Evolutionary conservation across 2,329 filamentous ascomycete species (phyloP).

Genomic region (Sclerotinia minor): DNA sequence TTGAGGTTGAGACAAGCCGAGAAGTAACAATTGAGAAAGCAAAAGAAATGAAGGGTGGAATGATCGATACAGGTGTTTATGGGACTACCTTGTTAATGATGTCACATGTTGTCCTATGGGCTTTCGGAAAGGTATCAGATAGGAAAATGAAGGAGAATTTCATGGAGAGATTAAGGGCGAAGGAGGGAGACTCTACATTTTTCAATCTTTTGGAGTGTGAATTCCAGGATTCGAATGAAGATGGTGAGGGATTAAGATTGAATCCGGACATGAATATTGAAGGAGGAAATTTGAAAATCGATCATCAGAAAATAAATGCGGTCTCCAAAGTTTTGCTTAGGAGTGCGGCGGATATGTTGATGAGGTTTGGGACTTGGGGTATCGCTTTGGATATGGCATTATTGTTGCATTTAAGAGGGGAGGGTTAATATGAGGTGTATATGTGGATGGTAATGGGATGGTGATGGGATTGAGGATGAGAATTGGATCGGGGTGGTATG

Average conservation of each 20-base stretch:
- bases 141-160: slow-evolving; percentile 18
- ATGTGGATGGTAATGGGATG: not conserved
- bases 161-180: not conserved
- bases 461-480: not conserved
- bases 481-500: too few relatives aligned
- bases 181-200: not conserved
- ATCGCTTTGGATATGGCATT: slow-evolving; percentile 33
- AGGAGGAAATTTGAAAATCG: not conserved
- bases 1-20: not conserved
- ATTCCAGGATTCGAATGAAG: not conserved
- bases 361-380: slow-evolving; percentile 34
- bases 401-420: slow-evolving; percentile 30
- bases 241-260: not conserved
- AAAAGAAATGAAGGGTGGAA: slow-evolving; percentile 3
- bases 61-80: slow-evolving; percentile 31
- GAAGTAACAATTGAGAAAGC: not conserved
- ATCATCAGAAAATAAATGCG: not conserved
- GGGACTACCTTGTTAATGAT: slow-evolving; percentile 33
- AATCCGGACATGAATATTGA: not conserved
- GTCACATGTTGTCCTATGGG: slow-evolving; percentile 34
- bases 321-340: slow-evolving; percentile 31
- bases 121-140: slow-evolving; percentile 29
- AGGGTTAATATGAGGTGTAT: slow-evolving; percentile 22
- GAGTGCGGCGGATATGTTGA: slow-evolving; percentile 35
- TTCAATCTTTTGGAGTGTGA: not conserved